Evolutionary conservation across 116 monocot genomes (phyloP), one percentile per base, ranked within the genome.

Genomic region (Trichopus zeylanicus): DNA sequence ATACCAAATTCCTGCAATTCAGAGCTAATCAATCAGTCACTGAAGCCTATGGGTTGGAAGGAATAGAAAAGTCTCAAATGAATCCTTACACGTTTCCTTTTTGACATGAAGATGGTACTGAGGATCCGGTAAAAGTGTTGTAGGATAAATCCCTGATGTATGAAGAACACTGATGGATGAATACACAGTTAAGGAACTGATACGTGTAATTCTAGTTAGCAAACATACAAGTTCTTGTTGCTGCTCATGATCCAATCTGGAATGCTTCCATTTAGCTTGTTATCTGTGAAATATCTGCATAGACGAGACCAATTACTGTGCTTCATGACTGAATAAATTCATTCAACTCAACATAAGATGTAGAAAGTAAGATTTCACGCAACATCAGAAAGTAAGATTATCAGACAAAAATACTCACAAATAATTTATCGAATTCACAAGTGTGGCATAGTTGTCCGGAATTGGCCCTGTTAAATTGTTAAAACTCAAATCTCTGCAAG

Each of bases 401-500:
- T 16, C 5, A 42, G 7, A 42, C 24, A 61, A 29, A 58, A 32
- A 33, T 42, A 2, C 71, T 75, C 67, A 84, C 84, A 79, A 62
- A 58, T 46, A 73, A 58, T 63, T 27, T 22, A 75, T 60, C 48
- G 66, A n/a, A 7, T 13, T 49, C 1, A 19, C 9, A n/a, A 79
- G 31, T 5, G 15, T 13, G 7, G 7, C 33, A 34, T 69, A 79
- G 32, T 51, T 77, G 9, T 3, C 15, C 57, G 91, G 83, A 48
- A 92, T 73, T 49, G 12, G 54, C 25, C 87, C 87, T 2, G 70
- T 77, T 19, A 91, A 55, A 26, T 75, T 69, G 66, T 91, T 91
- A 53, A 86, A 92, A 38, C 87, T 87, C 53, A 92, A 46, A 47
- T 92, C 91, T 53, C 91, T 92, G 78, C 46, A 79, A 72, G 12